Evolutionary conservation across 129 eudicot genomes (phyloP).

Genomic region (Artemisia annua): DNA sequence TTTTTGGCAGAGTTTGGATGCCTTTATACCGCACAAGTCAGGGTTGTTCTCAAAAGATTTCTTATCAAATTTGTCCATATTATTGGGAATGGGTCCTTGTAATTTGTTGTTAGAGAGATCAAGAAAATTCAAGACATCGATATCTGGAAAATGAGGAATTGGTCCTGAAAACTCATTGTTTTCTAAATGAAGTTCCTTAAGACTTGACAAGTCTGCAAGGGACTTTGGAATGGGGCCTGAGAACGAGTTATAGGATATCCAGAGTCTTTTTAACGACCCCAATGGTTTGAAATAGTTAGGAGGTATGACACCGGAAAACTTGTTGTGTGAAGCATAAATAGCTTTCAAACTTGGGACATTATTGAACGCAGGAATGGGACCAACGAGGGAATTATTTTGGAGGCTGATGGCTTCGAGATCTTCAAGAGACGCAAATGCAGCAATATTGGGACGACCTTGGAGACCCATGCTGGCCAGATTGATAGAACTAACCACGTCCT

Average conservation of each 20-base stretch:
- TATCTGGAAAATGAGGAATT: conserved; percentile 39
- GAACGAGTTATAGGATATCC: conserved; percentile 49
- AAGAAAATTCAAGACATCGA: conserved; percentile 22
- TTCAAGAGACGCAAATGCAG: conserved; percentile 27
- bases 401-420: conserved; percentile 38
- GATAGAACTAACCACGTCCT: conserved; percentile 25
- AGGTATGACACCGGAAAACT: conserved; percentile 64
- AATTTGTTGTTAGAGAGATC: conserved; percentile 49
- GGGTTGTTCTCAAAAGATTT: conserved; percentile 45
- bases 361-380: conserved; percentile 58
- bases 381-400: conserved; percentile 54
- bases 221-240: conserved; percentile 56
- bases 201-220: conserved; percentile 22
- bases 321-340: conserved; percentile 34
- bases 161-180: conserved; percentile 52
- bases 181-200: conserved; percentile 40
- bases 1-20: conserved; percentile 35
- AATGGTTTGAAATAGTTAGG: conserved; percentile 36
- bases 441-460: conserved; percentile 40
- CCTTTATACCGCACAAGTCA: conserved; percentile 42
- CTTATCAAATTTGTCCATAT: conserved; percentile 40
- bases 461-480: conserved; percentile 41
- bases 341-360: conserved; percentile 37
- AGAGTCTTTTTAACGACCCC: conserved; percentile 47
- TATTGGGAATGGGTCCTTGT: conserved; percentile 55